A percentile compares a stretch with the other conserved stretches of the same genome.
Evolutionary conservation across 2,329 filamentous ascomycete species (phyloP).

Genomic region (Pseudopyrenochaeta lycopersici): DNA sequence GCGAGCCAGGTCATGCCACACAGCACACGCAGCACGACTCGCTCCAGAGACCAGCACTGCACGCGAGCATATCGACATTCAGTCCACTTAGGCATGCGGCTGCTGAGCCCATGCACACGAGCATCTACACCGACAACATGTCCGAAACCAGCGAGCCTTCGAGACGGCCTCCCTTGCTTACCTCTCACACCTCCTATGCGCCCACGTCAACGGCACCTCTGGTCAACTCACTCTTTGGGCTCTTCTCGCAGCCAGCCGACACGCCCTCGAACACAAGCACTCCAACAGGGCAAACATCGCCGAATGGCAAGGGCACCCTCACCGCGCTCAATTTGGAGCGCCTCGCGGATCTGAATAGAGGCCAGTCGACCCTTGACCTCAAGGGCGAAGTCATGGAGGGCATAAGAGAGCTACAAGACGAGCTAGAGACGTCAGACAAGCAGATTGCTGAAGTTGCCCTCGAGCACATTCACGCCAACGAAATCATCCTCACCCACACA

Average conservation of each 20-base stretch:
- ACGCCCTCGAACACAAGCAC: conserved; percentile 56
- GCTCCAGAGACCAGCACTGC: conserved; percentile 46
- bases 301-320: conserved; percentile 53
- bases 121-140: conserved; percentile 38
- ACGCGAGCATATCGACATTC: conserved; percentile 56
- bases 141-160: conserved; percentile 47
- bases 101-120: conserved; percentile 45
- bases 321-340: conserved; percentile 49
- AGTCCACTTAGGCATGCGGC: conserved; percentile 57
- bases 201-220: conserved; percentile 60
- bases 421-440: conserved; percentile 90
- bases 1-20: conserved; percentile 65
- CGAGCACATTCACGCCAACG: conserved; percentile 91
- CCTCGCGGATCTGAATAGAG: conserved; percentile 50
- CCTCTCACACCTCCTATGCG: conserved; percentile 71
- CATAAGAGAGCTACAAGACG: conserved; percentile 95
- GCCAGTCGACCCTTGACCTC: conserved; percentile 68
- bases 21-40: conserved; percentile 47
- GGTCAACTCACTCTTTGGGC: conserved; percentile 83
- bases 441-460: conserved; percentile 90
- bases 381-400: conserved; percentile 92
- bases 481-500: conserved; percentile 89
- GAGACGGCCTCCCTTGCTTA: conserved; percentile 68
- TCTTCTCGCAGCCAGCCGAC: conserved; percentile 76
- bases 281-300: conserved; percentile 62